phyloP scores from a whole-genome alignment of 2,329 filamentous ascomycete genomes.

The Colletotrichum truncatum region DNA sequence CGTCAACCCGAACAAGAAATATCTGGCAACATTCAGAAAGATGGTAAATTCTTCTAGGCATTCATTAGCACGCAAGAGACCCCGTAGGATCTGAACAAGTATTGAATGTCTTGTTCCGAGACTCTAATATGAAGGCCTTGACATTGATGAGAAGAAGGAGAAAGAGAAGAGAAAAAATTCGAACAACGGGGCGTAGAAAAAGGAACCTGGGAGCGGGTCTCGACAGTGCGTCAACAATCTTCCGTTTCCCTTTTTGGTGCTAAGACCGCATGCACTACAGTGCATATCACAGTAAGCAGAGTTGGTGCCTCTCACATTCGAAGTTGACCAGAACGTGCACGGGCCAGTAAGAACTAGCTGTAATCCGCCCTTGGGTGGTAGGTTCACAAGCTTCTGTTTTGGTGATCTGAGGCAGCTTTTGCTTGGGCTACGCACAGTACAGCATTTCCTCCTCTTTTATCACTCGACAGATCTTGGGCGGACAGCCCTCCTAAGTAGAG shows the following conservation, averaged over 20 bases:
- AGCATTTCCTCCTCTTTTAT: too few relatives aligned
- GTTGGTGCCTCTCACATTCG: neutral
- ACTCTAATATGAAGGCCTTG: slow-evolving; percentile 99
- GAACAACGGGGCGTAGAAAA: slow-evolving; percentile 83
- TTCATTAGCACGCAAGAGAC: slow-evolving; percentile 97
- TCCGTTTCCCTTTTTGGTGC: too few relatives aligned
- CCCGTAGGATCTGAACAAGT: slow-evolving; percentile 87
- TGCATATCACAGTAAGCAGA: too few relatives aligned
- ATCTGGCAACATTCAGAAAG: slow-evolving; percentile 76
- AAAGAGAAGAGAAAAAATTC: slow-evolving; percentile 49
- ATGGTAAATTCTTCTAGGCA: slow-evolving; percentile 86
- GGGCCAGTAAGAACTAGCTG: neutral
- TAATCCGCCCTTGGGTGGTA: too few relatives aligned
- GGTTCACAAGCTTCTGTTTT: neutral
- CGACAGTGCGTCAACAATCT: neutral
- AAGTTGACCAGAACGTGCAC: neutral
- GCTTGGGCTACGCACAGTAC: neutral
- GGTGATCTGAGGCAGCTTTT: neutral
- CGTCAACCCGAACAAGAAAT: slow-evolving; percentile 57
- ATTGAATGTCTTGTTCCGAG: slow-evolving; percentile 93
- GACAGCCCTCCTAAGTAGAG: too few relatives aligned
- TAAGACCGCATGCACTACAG: too few relatives aligned
- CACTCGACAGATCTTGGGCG: too few relatives aligned
- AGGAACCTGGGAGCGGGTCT: slow-evolving; percentile 68
- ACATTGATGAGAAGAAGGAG: slow-evolving; percentile 74